Evolutionary conservation across 1,284 basidiomycete species (phyloP), one percentile per base, ranked within the genome.

Genomic region (Marasmius oreades): DNA sequence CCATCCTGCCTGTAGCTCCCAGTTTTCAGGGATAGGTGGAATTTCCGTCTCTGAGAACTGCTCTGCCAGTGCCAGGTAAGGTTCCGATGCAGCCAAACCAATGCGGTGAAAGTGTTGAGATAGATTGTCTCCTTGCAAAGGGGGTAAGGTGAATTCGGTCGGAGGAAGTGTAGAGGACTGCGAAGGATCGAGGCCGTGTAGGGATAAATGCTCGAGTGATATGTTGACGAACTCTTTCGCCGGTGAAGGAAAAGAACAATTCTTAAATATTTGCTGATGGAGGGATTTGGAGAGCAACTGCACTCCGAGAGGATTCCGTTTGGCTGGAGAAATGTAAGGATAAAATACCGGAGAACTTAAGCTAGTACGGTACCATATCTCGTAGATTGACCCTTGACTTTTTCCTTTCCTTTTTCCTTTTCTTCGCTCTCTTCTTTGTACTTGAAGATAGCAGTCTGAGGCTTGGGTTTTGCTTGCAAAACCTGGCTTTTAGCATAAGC

Each of bases 21-120:
- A 98, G 34, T 80, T 68, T 11, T 89, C 83, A 18, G 84, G 88
- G 59, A 79, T 79, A 0, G 86, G 82, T 1, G 89, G 88, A 0
- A 94, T 69, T 8, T 77, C 58, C 26, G 73, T 66, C 1, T 70
- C 64, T 0, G 86, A 79, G 59, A 96, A 86, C 4, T 76, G 69
- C 52, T 86, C 79, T 1, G 95, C 87, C 58, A 95, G 78, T 3
- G 78, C 73, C 6, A 95, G 78, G 83, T 93, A 97, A 0, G 95
- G 95, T 66, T 94, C 81, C 2, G 93, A 83, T 0, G 83, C 79
- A 28, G 81, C 74, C 3, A 76, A 61, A 2, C 95, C 96, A 43
- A 99, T 83, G 43, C 80, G 80, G 66, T 92, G 81, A 70, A 98
- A 98, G 70, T 99, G 97, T 67, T 97, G 86, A 55, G 91, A 85